Evolutionary conservation across 768 basidiomycete species (phyloP).

Genomic region (Boletellus sp.): DNA sequence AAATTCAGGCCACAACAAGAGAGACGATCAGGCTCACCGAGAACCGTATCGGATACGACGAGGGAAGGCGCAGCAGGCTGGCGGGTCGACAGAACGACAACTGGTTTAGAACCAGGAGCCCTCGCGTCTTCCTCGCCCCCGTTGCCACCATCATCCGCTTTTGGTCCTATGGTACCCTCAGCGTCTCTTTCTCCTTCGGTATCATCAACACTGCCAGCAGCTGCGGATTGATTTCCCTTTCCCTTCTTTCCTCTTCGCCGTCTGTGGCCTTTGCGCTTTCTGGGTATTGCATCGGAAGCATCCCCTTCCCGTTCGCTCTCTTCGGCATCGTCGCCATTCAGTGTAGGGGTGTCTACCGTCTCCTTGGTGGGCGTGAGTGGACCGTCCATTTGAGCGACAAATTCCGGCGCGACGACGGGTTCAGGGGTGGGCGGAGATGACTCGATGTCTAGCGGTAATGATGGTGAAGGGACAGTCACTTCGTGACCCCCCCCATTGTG

Average conservation of each 20-base stretch:
- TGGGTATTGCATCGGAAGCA: constrained; percentile 37
- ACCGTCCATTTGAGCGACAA: constrained; percentile 5
- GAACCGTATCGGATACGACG: constrained; percentile 66
- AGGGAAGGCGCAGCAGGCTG: constrained; percentile 44
- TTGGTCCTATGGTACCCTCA: constrained; percentile 23
- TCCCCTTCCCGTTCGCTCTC: constrained; percentile 58
- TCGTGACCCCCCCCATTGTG: constrained; percentile 3
- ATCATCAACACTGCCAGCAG: constrained; percentile 18
- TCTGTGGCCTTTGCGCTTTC: constrained; percentile 36
- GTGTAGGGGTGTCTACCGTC: constrained; percentile 7
- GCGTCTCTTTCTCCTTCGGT: constrained; percentile 24
- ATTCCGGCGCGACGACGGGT: background rate
- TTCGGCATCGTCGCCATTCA: constrained; percentile 41
- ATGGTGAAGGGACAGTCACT: background rate
- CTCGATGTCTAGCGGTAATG: background rate
- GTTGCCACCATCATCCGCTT: constrained; percentile 36
- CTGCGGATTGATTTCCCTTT: constrained; percentile 36
- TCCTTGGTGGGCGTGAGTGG: constrained; percentile 1
- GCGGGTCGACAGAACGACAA: constrained; percentile 26
- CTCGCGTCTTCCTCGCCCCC: constrained; percentile 17
- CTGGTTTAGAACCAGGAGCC: constrained; percentile 6
- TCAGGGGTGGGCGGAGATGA: background rate
- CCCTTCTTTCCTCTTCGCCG: constrained; percentile 51
- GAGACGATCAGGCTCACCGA: constrained; percentile 49
- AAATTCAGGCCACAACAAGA: background rate